Conservation (phyloP, 23 red algal species). For the Gracilariopsis chorda region DNA sequence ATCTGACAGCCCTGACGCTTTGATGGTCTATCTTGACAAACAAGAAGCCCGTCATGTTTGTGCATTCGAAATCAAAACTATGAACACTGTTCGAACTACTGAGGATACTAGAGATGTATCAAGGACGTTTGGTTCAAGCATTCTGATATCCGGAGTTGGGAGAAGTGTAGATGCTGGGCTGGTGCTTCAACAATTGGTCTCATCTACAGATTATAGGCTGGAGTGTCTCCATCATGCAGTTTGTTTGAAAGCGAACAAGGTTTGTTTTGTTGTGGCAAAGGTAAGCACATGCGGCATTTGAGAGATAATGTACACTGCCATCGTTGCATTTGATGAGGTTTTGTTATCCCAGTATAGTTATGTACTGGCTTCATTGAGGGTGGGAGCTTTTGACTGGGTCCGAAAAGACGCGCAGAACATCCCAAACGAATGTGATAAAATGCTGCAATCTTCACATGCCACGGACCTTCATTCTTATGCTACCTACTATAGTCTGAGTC, state of each 20-base stretch:
- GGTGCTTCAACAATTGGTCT: not conserved
- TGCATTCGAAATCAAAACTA: not conserved
- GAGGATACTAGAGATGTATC: not conserved
- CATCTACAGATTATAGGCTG: not conserved
- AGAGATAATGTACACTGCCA: not conserved
- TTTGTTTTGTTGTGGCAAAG: not conserved
- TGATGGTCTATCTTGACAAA: not conserved
- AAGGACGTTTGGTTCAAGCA: not conserved
- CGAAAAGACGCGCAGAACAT: not conserved
- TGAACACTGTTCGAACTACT: not conserved
- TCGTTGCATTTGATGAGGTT: not conserved
- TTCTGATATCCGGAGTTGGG: not conserved
- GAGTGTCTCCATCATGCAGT: not conserved
- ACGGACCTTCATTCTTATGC: not conserved
- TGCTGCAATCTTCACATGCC: slow-evolving; percentile 8
- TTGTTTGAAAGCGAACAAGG: not conserved
- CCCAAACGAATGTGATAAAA: not conserved
- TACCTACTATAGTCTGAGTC: slow-evolving; percentile 1
- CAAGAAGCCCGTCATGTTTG: not conserved
- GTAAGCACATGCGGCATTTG: not conserved
- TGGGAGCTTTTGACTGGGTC: slow-evolving; percentile 3
- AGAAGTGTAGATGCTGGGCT: not conserved
- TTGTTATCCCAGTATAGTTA: not conserved
- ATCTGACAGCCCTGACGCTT: not conserved
- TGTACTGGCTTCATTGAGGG: not conserved